Evolutionary conservation across 176 grass and related monocot species (phyloP), one percentile per base, ranked within the genome.

Genomic region (Alloteropsis semialata): DNA sequence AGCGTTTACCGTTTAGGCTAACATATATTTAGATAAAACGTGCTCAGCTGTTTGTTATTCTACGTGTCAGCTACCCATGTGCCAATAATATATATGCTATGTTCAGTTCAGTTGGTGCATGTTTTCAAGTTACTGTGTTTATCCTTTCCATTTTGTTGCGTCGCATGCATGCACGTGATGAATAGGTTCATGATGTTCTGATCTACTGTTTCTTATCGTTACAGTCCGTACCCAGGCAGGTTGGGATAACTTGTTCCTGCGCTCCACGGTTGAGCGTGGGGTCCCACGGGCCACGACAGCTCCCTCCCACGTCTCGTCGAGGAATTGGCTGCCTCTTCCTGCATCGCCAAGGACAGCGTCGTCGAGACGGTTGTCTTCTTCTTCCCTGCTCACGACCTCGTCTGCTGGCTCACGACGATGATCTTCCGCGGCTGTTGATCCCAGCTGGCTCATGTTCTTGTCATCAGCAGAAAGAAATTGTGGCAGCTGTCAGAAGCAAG

Each of bases 161-260:
- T 45, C 12, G 43, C 43, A 45, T 14, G 12, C 12, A 45, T 14
- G 43, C 43, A 2, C 2, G 10, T 45, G 11, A 45, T n/a, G 3
- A 11, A 14, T 51, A 5, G n/a, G n/a, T n/a, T 19, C 17, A 51
- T 21, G 49, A 51, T 51, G 49, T 51, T 51, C 7, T 48, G 15
- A n/a, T 51, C 49, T 51, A 21, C 18, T 51, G 49, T 17, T 51
- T 51, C 16, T 51, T 51, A 5, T 51, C 16, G 49, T 51, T 7
- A 50, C 4, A 18, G 46, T 50, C 79, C 85, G 87, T 92, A 94
- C 92, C 87, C 87, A 86, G 10, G 46, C 82, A 29, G 80, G 85
- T 54, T 80, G 84, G 21, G 80, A 66, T 28, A 76, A 42, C 80
- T 77, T 90, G 43, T 77, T 63, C 51, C 67, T 84, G 63, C 69